Base-by-base conservation (phyloP, 805 yeast genomes). In the Schwanniomyces occidentalis region DNA sequence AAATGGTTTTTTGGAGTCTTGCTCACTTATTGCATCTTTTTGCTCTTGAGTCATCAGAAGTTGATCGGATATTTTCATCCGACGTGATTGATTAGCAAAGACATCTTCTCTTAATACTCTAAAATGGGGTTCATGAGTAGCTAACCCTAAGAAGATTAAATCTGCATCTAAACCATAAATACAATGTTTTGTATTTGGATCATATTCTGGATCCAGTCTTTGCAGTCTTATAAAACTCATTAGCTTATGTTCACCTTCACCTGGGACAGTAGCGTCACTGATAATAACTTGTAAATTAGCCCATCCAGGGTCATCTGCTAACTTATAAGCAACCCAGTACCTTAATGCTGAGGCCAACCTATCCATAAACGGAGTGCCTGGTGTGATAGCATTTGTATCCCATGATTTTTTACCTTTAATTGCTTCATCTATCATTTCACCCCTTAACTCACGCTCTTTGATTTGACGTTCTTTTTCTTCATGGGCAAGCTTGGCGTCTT, bases 41-140 rank as follows among this genome's bases (percentile, higher is more conserved):
- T 82, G 80, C 40, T 76, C 85, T 37, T 75, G 82, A 15, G 81
- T 75, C 76, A 82, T 73, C 49, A 65, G 73, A 35, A 79, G 42
- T 37, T 71, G 78, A 41, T 75, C 81, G 27, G 66, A 57, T 13
- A 69, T 52, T 17, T 69, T 61, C 57, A 78, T 52, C 27, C 63
- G 65, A 28, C 65, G 56, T 24, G 73, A 66, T 43, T 81, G 82
- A 51, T 84, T 85, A 8, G 95, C 95, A 62, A 90, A 93, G 5
- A 93, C 99, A 51, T 93, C 99, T 64, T 93, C 99, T 63, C 99
- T 80, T 24, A 93, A 71, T 26, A 93, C 88, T 43, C 86, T 73
- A 63, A 93, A 93, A 63, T 91, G 95, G 1, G 99, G 99, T 59
- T 93, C 99, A 59, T 93, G 99, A 1, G 98, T 90, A 3, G 96